Evolutionary conservation across 441 rosid genomes (phyloP), one percentile per base, ranked within the genome.

Genomic region (Gossypium aridum): DNA sequence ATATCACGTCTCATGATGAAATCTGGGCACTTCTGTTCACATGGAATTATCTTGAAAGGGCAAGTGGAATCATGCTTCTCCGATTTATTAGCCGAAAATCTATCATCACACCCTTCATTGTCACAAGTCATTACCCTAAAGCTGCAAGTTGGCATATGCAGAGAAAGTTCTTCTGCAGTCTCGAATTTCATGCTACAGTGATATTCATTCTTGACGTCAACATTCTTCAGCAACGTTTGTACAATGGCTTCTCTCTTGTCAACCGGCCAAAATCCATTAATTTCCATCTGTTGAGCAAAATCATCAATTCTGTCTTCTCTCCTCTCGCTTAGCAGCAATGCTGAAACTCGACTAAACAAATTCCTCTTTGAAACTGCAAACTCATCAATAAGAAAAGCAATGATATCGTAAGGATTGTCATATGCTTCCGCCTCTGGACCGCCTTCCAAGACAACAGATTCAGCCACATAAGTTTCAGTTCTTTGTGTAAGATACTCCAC

Each of bases 231-330:
- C 85, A 93, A 67, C 16, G 77, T 88, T 69, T 85, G 94, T 0
- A 92, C 87, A 9, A 93, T 72, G 1, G 81, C 76, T 83, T 92
- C 90, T 71, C 97, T 84, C 71, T 83, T 87, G 67, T 93, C 92
- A 0, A 81, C 75, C 47, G 78, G 72, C 99, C 99, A 93, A 80
- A 96, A 96, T 45, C 91, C 91, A 47, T 85, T 92, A 53, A 82
- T 69, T 80, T 93, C 97, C 97, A 96, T 88, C 80, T 93, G 97
- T 64, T 93, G 97, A 12, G 84, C 87, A 17, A 92, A 89, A 75
- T 96, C 98, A 82, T 92, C 98, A 0, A 96, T 84, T 72, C 83
- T 90, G 72, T 96, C 99, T 78, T 96, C 99, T 72, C 97, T 86
- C 76, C 81, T 87, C 47, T 92, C 99, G 37, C 96, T 96, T 19